A percentile compares a stretch with the other conserved stretches of the same genome.
Conservation (phyloP, 495 filamentous ascomycete species). For the Durotheca rogersii region DNA sequence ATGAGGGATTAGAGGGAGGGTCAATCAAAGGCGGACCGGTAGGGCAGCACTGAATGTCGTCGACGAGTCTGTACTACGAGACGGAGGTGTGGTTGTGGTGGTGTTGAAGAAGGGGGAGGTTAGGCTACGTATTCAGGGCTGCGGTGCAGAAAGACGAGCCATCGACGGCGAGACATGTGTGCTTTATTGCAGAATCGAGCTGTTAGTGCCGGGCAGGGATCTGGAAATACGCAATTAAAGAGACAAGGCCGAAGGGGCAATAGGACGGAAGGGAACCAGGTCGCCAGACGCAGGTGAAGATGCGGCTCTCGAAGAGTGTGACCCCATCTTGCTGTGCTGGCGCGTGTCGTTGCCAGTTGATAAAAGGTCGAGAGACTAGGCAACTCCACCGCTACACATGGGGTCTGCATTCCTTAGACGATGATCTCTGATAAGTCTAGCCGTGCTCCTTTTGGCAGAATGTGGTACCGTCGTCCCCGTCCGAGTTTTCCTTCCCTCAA, state of each 20-base stretch:
- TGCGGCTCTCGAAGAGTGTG: conserved; percentile 63
- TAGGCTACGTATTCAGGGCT: conserved; percentile 54
- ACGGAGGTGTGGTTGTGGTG: conserved; percentile 42
- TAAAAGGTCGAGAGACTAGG: conserved; percentile 60
- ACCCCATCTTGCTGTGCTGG: conserved; percentile 86
- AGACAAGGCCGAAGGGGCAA: conserved; percentile 48
- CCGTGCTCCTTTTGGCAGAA: conserved; percentile 41
- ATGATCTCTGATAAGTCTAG: conserved; percentile 51
- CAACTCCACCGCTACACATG: conserved; percentile 60
- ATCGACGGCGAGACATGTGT: conserved; percentile 61
- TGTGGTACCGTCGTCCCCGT: conserved; percentile 42
- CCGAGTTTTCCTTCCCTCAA: conserved; percentile 37
- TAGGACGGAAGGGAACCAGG: conserved; percentile 48
- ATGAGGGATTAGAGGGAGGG: conserved; percentile 35
- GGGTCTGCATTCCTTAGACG: conserved; percentile 49
- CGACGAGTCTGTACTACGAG: conserved; percentile 47
- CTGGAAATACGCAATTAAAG: conserved; percentile 48
- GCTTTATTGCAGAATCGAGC: conserved; percentile 59
- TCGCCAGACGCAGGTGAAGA: conserved; percentile 56
- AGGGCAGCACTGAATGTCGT: conserved; percentile 41
- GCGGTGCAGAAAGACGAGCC: conserved; percentile 48
- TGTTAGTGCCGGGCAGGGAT: conserved; percentile 53
- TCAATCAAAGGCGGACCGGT: conserved; percentile 33
- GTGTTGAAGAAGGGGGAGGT: conserved; percentile 45
- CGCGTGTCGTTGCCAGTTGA: conserved; percentile 81